Conservation (phyloP, 2,329 filamentous ascomycete species). For the Kalaharituber pfeilii region DNA sequence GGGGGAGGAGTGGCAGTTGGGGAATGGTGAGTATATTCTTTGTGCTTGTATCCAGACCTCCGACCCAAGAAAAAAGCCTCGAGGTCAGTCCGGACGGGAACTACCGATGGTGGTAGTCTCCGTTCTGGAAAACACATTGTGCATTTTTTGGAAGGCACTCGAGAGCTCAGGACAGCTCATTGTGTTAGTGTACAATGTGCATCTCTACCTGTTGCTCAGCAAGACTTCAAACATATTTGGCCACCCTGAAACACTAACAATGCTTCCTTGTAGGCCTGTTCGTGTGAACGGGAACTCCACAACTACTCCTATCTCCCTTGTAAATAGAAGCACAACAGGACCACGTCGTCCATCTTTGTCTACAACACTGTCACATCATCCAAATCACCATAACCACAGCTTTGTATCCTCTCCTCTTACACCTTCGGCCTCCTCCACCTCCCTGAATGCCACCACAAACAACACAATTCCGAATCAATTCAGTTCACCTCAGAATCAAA, state of each 20-base stretch:
- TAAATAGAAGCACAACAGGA: conserved; percentile 2
- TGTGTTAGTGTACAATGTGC: too few species aligned
- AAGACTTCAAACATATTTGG: too few species aligned
- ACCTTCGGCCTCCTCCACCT: conserved; percentile 13
- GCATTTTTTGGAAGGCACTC: too few species aligned
- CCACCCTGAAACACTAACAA: neutral
- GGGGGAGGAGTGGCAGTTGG: neutral
- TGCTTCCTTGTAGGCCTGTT: conserved; percentile 13
- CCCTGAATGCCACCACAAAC: neutral
- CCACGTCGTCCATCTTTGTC: conserved; percentile 23
- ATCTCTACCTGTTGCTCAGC: too few species aligned
- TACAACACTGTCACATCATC: conserved; percentile 22
- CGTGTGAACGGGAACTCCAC: conserved; percentile 17
- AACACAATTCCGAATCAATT: conserved; percentile 20
- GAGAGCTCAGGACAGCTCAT: too few species aligned
- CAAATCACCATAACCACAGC: conserved; percentile 15
- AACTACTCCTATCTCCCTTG: neutral
- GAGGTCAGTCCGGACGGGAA: too few species aligned
- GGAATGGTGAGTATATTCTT: conserved; percentile 2
- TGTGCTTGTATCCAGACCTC: too few species aligned
- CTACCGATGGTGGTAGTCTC: too few species aligned
- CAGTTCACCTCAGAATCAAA: conserved; percentile 17
- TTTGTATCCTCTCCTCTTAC: conserved; percentile 18
- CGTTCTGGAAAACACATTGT: too few species aligned
- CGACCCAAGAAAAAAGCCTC: too few species aligned